Conservation (phyloP, 768 basidiomycete genomes). For the Pleurotus giganteus region DNA sequence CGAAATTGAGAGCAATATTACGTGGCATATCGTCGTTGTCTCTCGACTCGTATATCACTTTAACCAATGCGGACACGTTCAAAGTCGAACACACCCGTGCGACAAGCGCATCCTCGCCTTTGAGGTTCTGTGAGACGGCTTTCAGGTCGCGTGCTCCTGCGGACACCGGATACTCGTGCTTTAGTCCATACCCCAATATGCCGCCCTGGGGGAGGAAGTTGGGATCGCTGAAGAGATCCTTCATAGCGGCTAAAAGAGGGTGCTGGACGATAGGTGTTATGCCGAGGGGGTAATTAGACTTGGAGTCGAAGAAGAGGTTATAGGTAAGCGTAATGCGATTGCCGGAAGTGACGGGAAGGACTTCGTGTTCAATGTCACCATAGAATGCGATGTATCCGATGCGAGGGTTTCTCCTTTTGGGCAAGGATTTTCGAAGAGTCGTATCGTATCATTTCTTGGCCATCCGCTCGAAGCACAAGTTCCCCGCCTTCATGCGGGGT, state of each 20-base stretch:
- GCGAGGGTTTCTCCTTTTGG: conserved; percentile 17
- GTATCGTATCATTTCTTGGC: conserved; percentile 28
- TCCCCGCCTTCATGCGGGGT: conserved; percentile 37
- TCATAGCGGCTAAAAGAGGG: not conserved
- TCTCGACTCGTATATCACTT: not conserved
- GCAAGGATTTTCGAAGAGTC: conserved; percentile 24
- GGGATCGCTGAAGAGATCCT: not conserved
- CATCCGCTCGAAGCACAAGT: conserved; percentile 27
- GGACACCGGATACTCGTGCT: conserved; percentile 9
- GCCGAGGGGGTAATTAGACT: not conserved
- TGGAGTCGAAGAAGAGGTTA: conserved; percentile 30
- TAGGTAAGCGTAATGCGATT: conserved; percentile 40
- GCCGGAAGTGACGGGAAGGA: conserved; percentile 30
- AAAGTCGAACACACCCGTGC: not conserved
- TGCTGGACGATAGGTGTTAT: not conserved
- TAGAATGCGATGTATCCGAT: conserved; percentile 33
- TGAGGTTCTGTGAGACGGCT: not conserved
- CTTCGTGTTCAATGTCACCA: conserved; percentile 42
- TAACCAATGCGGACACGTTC: not conserved
- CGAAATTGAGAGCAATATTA: not conserved
- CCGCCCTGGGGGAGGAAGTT: conserved; percentile 9
- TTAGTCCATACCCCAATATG: conserved; percentile 16
- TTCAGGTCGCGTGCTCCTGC: not conserved
- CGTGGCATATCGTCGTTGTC: not conserved
- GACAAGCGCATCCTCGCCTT: not conserved